These are phyloP conservation scores for Leucogyrophana mollusca DNA, from an alignment of 768 basidiomycete genomes.

Conservation along the genomic window DNA sequence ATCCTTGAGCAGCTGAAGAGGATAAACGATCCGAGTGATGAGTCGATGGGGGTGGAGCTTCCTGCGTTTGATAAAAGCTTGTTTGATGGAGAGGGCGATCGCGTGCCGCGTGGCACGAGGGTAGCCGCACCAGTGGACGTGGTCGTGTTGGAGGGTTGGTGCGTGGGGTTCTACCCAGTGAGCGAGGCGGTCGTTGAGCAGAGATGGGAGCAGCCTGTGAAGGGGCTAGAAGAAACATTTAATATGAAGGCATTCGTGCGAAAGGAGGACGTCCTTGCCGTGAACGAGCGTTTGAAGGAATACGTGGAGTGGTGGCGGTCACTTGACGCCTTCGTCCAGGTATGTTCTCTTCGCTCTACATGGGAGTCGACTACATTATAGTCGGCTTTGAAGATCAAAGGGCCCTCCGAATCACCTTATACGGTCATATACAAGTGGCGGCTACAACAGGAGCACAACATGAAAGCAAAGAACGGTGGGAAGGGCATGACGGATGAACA, in stretches of 20 bases:
- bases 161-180: constrained; percentile 81
- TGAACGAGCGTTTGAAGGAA: constrained; percentile 59
- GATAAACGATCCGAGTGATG: constrained; percentile 28
- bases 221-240: constrained; percentile 26
- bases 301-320: constrained; percentile 70
- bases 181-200: constrained; percentile 45
- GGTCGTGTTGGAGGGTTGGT: constrained; percentile 96
- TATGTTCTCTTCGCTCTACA: constrained; percentile 28
- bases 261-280: constrained; percentile 53
- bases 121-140: constrained; percentile 65
- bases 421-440: constrained; percentile 84
- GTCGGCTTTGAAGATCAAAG: constrained; percentile 35
- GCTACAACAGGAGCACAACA: constrained; percentile 82
- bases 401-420: constrained; percentile 34
- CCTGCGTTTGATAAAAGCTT: constrained; percentile 90
- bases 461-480: constrained; percentile 85
- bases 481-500: constrained; percentile 85
- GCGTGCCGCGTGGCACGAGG: constrained; percentile 42
- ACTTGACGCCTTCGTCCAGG: constrained; percentile 79
- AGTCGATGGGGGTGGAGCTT: constrained; percentile 39
- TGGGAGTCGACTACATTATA: not conserved
- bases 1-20: constrained; percentile 50
- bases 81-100: constrained; percentile 81
- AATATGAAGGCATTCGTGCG: constrained; percentile 36
- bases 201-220: constrained; percentile 43